Evolutionary conservation across 2,329 filamentous ascomycete species (phyloP).

Genomic region (Stachybotrys echinatus): DNA sequence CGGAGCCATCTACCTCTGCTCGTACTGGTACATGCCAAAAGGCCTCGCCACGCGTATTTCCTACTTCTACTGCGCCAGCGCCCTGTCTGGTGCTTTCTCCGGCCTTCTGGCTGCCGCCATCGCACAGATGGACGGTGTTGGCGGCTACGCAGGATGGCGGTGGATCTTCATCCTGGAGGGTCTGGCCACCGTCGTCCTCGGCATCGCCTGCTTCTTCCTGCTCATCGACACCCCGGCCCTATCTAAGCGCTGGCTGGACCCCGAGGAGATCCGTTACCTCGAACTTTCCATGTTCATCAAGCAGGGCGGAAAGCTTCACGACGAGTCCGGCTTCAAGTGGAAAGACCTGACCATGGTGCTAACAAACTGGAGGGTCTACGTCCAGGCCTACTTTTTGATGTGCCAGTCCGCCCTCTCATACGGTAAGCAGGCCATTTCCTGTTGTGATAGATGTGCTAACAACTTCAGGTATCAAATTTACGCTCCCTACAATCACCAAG

Average conservation of each 20-base stretch:
- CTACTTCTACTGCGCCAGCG: conserved; percentile 28
- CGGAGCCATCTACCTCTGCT: conserved; percentile 21
- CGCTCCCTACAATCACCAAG: conserved; percentile 29
- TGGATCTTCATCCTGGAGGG: too few relatives aligned
- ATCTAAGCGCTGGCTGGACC: conserved; percentile 25
- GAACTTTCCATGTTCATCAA: conserved; percentile 23
- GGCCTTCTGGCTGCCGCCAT: conserved; percentile 40
- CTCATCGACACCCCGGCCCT: conserved; percentile 33
- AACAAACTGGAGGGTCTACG: conserved; percentile 23
- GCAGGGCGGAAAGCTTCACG: conserved; percentile 20
- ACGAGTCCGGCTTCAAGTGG: conserved; percentile 13
- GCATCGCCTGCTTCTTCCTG: conserved; percentile 25
- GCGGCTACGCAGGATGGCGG: conserved; percentile 36
- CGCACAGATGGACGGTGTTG: conserved; percentile 34
- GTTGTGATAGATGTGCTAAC: too few relatives aligned
- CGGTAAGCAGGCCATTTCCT: too few relatives aligned
- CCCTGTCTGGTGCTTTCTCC: conserved; percentile 35
- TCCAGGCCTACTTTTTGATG: conserved; percentile 26
- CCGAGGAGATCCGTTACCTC: too few relatives aligned
- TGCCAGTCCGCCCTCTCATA: conserved; percentile 16
- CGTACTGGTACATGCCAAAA: conserved; percentile 22
- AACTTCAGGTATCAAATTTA: conserved; percentile 20
- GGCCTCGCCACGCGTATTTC: conserved; percentile 21
- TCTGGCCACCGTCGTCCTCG: conserved; percentile 39
- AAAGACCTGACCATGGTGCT: conserved; percentile 18